Evolutionary conservation across 1,284 basidiomycete species (phyloP), one percentile per base, ranked within the genome.

Genomic region (Cryptococcus depauperatus): DNA sequence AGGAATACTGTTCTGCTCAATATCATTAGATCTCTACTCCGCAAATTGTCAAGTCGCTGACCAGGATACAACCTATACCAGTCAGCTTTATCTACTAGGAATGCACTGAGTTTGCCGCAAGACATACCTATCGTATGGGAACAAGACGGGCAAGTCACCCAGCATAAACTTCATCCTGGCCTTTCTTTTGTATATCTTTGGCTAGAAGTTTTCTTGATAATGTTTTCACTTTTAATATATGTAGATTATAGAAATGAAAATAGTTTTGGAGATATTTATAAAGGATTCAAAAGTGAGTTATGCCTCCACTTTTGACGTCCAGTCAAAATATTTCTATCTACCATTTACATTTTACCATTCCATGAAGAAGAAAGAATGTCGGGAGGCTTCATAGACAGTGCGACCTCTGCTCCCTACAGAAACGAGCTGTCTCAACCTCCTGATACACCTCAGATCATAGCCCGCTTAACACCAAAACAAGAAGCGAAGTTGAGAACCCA

Each of bases 161-260:
- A 97, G 91, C 67, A 79, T 82, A 75, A 97, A 97, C 76, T 90
- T 93, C 92, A 97, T 96, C 32, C 18, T 65, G 62, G 7, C n/a
- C n/a, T n/a, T n/a, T n/a, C n/a, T 6, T 10, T 33, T 4, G 4
- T 4, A 10, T 14, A 18, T 14, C 32, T 33, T 14, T 11, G n/a
- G 4, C 32, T 33, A 10, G 32, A n/a, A 33, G 6, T 33, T n/a
- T 18, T 33, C 6, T 18, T 33, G 32, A 6, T 4, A 33, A 11
- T n/a, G n/a, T n/a, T n/a, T n/a, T n/a, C n/a, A n/a, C n/a, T n/a
- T n/a, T n/a, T n/a, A n/a, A n/a, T n/a, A n/a, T n/a, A n/a, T n/a
- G n/a, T n/a, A n/a, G n/a, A n/a, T n/a, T n/a, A n/a, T 33, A 18
- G 6, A 33, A 13, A 18, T n/a, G 6, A 33, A 6, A 33, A 6